Conservation (phyloP, 306 rosid species). For the Abrus pulchellus region DNA sequence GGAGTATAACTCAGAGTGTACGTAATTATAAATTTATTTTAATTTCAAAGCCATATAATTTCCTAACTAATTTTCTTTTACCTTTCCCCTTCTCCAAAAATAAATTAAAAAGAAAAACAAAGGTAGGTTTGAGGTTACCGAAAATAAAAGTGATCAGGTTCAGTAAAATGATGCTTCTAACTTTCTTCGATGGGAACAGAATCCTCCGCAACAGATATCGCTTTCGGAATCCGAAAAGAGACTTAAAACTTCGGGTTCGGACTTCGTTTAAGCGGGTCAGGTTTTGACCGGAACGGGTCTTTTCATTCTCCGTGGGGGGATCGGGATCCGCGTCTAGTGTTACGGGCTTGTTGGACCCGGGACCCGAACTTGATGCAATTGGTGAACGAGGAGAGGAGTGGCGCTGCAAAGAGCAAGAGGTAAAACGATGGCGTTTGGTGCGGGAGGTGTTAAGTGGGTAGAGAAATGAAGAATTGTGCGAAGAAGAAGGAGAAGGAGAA, state of each 20-base stretch:
- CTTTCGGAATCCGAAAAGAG: constrained; percentile 49
- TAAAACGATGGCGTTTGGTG: constrained; percentile 50
- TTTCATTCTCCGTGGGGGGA: constrained; percentile 34
- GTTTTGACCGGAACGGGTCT: not conserved
- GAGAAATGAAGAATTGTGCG: constrained; percentile 24
- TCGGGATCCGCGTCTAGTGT: constrained; percentile 18
- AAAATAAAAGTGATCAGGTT: constrained; percentile 66
- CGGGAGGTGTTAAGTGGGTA: constrained; percentile 1
- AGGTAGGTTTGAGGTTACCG: constrained; percentile 50
- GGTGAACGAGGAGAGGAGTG: constrained; percentile 37
- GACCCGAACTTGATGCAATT: constrained; percentile 42
- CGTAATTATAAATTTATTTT: too few relatives aligned
- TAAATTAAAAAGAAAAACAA: not conserved
- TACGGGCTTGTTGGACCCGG: constrained; percentile 21
- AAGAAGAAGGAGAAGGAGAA: constrained; percentile 5
- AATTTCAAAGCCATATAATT: not conserved
- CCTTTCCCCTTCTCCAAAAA: not conserved
- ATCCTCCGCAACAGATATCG: constrained; percentile 63
- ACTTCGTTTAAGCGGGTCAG: constrained; percentile 5
- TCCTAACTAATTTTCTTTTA: not conserved
- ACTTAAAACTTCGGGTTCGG: constrained; percentile 38
- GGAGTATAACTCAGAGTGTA: too few relatives aligned
- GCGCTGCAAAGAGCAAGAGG: constrained; percentile 35
- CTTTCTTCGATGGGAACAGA: constrained; percentile 66
- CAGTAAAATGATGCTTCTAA: constrained; percentile 73